Evolutionary conservation across 345 rosid species (phyloP), one percentile per base, ranked within the genome.

Genomic region (Firmiana major): DNA sequence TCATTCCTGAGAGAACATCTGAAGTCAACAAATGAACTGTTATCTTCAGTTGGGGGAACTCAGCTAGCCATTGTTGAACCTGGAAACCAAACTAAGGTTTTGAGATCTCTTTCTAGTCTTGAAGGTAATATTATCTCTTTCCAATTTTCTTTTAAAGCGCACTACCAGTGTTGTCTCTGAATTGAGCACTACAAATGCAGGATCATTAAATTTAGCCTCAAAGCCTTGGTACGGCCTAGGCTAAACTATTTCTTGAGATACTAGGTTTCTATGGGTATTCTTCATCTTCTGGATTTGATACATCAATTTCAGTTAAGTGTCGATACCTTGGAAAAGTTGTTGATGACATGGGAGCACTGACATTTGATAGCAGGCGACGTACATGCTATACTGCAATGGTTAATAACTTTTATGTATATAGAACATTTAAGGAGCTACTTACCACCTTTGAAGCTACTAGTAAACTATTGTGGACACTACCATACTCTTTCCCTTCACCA

Each of bases 191-290:
- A 88, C 89, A 78, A 98, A 95, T 83, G 81, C 87, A 42, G 94
- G 90, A 57, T 81, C 92, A 62, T 54, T 87, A 82, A 90, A 86
- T 86, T 85, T 96, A 38, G 96, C 94, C 74, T 90, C 98, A 31
- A 93, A 90, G 90, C 53, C 94, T 95, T 75, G 97, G 97, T 79
- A 86, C 88, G 83, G 94, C 90, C 60, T 75, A 93, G 82, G 98
- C 98, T 55, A 92, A 90, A 88, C 74, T 88, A 73, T 95, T 89
- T 86, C 83, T 87, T 10, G 98, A 95, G 82, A 94, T 97, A 71
- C 90, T n/a, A n/a, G n/a, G n/a, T n/a, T n/a, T n/a, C n/a, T n/a
- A n/a, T n/a, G n/a, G n/a, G n/a, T n/a, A n/a, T n/a, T n/a, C n/a
- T n/a, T n/a, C n/a, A n/a, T n/a, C n/a, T n/a, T n/a, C n/a, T n/a